phyloP scores from a whole-genome alignment of 192 early-diverging fungal species.

The Obelidium mucronatum region DNA sequence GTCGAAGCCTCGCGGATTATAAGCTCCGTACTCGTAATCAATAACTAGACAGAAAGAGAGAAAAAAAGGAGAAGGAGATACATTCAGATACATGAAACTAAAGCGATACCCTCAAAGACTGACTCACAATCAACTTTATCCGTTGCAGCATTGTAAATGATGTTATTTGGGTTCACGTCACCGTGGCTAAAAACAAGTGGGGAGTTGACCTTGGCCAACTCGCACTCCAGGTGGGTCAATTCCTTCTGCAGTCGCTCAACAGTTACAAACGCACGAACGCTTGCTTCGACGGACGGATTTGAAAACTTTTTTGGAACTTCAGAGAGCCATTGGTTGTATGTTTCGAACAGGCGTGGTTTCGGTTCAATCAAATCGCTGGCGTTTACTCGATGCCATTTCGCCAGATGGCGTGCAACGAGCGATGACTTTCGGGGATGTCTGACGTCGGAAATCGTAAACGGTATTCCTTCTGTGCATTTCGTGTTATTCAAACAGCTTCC shows the following conservation, averaged over 20 bases:
- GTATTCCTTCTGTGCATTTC: constrained; percentile 39
- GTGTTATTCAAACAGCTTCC: neutral
- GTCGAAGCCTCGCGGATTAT: constrained; percentile 89
- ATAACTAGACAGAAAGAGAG: constrained; percentile 51
- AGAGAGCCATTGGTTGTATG: constrained; percentile 76
- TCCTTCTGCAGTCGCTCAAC: constrained; percentile 15
- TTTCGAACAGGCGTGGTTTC: constrained; percentile 67
- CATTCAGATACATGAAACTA: neutral
- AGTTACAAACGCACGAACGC: constrained; percentile 25
- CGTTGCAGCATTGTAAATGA: constrained; percentile 73
- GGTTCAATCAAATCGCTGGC: constrained; percentile 40
- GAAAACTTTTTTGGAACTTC: constrained; percentile 28
- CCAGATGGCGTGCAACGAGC: constrained; percentile 81
- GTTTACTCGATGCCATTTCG: constrained; percentile 81
- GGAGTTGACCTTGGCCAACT: constrained; percentile 66
- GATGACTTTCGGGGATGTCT: constrained; percentile 60
- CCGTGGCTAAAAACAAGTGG: constrained; percentile 93
- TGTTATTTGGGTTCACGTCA: constrained; percentile 93
- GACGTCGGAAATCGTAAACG: constrained; percentile 17
- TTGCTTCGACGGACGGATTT: constrained; percentile 20
- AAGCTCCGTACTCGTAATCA: constrained; percentile 92
- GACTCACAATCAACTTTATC: constrained; percentile 46
- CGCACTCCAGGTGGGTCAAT: constrained; percentile 31
- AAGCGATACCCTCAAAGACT: too few relatives aligned
- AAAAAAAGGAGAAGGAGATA: neutral